phyloP scores from a whole-genome alignment of 2,329 filamentous ascomycete species.

The Hirsutella rhossiliensis region DNA sequence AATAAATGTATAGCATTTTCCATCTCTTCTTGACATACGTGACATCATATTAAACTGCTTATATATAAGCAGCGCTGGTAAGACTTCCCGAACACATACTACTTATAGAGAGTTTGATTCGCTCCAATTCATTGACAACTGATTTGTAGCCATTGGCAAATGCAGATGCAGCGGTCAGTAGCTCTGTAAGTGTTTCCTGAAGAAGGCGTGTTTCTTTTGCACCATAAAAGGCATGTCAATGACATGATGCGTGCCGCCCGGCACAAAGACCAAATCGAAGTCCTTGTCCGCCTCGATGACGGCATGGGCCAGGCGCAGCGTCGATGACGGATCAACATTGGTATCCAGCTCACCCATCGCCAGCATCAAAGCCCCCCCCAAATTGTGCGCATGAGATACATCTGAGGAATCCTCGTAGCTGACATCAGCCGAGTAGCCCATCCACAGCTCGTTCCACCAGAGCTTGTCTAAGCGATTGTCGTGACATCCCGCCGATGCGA shows the following conservation, averaged over 20 bases:
- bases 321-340: constrained; percentile 17
- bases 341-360: constrained; percentile 15
- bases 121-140: no score
- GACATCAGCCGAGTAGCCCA: constrained; percentile 18
- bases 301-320: constrained; percentile 14
- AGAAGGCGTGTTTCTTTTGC: background rate
- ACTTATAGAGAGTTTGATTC: no score
- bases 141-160: no score
- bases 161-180: no score
- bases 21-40: no score
- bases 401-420: constrained; percentile 15
- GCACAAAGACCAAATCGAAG: constrained; percentile 16
- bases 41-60: no score
- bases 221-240: background rate
- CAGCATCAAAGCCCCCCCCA: constrained; percentile 15
- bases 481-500: constrained; percentile 16
- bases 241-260: constrained; percentile 6
- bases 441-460: constrained; percentile 20
- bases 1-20: no score
- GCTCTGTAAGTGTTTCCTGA: background rate
- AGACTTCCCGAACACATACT: no score
- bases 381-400: constrained; percentile 14
- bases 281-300: constrained; percentile 15
- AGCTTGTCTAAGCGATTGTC: constrained; percentile 19
- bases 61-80: no score